A percentile compares a stretch with the other conserved stretches of the same genome.
phyloP scores from a whole-genome alignment of 2,329 filamentous ascomycete genomes.

The Bimuria novae-zelandiae region DNA sequence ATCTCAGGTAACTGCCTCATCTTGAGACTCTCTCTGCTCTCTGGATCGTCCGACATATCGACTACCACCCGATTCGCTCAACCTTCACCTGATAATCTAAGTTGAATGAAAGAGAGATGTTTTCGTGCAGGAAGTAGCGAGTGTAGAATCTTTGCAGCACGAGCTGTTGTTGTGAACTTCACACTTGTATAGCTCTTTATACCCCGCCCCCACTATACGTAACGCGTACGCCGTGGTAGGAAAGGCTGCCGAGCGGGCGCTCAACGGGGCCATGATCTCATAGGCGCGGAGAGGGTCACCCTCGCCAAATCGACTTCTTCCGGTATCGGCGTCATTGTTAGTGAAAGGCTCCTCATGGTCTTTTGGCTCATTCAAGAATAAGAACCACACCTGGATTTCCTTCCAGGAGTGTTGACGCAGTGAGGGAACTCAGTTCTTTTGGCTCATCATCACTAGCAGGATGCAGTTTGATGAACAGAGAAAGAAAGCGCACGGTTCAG shows the following conservation, averaged over 20 bases:
- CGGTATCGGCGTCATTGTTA: too few relatives aligned
- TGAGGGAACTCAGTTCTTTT: too few relatives aligned
- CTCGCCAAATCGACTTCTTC: too few relatives aligned
- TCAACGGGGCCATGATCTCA: too few relatives aligned
- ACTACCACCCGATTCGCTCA: neutral
- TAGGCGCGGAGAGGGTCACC: slow-evolving; percentile 2
- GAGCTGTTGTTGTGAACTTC: slow-evolving; percentile 2
- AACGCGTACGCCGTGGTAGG: slow-evolving; percentile 1
- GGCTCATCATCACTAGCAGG: too few relatives aligned
- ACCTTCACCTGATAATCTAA: too few relatives aligned
- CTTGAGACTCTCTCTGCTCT: slow-evolving; percentile 51
- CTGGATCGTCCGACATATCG: slow-evolving; percentile 23
- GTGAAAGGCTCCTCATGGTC: too few relatives aligned
- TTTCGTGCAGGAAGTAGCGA: neutral
- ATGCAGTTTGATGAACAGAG: too few relatives aligned
- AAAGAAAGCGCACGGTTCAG: neutral
- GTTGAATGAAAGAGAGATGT: neutral
- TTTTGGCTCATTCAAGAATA: too few relatives aligned
- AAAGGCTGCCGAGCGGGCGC: neutral
- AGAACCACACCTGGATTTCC: too few relatives aligned
- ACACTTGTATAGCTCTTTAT: too few relatives aligned
- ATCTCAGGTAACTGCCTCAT: slow-evolving; percentile 55
- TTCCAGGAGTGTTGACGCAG: too few relatives aligned
- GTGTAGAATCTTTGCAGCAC: neutral
- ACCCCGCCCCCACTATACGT: slow-evolving; percentile 7